Base-by-base conservation (phyloP, 345 rosid species). In the Orychophragmus violaceus region DNA sequence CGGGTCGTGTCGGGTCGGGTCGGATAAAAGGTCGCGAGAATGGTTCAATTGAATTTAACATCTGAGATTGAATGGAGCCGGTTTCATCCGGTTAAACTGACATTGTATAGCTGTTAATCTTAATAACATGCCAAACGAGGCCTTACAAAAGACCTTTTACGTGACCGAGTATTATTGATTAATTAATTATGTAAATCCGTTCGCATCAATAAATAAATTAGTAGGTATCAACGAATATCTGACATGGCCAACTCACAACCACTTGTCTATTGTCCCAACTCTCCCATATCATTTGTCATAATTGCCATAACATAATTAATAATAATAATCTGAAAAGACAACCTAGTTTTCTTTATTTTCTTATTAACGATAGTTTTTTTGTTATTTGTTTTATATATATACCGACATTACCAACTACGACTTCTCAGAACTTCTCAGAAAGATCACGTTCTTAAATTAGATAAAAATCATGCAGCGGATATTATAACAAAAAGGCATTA, bases 171-270 rank as follows among this genome's bases (percentile, higher is more conserved):
- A 61, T 27, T 3, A 28, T n/a, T 11, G 30, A 14, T 21, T 28
- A 30, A 22, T 45, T 45, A 45, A 33, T 16, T 32, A 46, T 8
- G 27, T 7, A 19, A 59, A 33, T 14, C 18, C 16, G 22, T 32
- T 35, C 6, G 11, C 28, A 16, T 8, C 19, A 6, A 3, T 17
- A 54, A 23, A 13, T n/a, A 22, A 52, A 24, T 13, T 23, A 11
- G n/a, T 5, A 16, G 21, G 12, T 10, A n/a, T 19, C 18, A 64
- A 64, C 53, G 44, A 71, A 39, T 14, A 27, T 36, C 50, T 56
- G 64, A 71, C 75, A 71, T 71, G 64, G 64, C 52, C 70, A 71
- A 21, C 52, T 45, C 67, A 69, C 53, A 39, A 13, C 65, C 76
- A 35, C 59, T 59, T 59, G 39, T 49, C 7, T 37, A 0, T 27